These are phyloP conservation scores for Schizonepeta tenuifolia DNA, from an alignment of 257 asterid species.

Conservation along the genomic window DNA sequence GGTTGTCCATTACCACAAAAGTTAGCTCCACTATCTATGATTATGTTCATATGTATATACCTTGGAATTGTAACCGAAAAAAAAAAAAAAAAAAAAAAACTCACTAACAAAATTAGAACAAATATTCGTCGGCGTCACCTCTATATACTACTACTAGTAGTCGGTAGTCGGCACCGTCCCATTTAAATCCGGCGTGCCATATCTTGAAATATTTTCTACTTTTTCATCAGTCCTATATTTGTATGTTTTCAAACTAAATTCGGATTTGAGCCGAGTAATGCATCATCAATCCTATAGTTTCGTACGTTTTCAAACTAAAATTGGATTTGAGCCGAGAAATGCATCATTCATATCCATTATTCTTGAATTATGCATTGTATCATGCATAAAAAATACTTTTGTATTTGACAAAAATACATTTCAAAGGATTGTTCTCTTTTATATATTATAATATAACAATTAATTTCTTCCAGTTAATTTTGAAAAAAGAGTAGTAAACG, in stretches of 20 bases:
- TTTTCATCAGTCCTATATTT: neutral
- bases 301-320: too few relatives aligned
- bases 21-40: neutral
- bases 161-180: conserved; percentile 47
- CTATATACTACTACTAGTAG: neutral
- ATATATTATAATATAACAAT: too few relatives aligned
- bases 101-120: neutral
- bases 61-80: neutral
- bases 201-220: neutral
- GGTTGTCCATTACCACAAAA: conserved; percentile 19
- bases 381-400: too few relatives aligned
- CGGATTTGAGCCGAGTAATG: too few relatives aligned
- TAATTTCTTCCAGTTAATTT: too few relatives aligned
- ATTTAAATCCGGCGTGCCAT: neutral
- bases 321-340: too few relatives aligned
- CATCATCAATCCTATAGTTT: neutral
- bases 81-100: neutral
- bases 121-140: conserved; percentile 24
- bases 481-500: too few relatives aligned
- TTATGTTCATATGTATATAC: neutral
- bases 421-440: too few relatives aligned
- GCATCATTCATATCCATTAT: too few relatives aligned
- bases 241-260: neutral
- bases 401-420: too few relatives aligned
- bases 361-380: too few relatives aligned